Evolutionary conservation across 192 early-diverging fungal species (phyloP).

Genomic region (Umbelopsis ramanniana): DNA sequence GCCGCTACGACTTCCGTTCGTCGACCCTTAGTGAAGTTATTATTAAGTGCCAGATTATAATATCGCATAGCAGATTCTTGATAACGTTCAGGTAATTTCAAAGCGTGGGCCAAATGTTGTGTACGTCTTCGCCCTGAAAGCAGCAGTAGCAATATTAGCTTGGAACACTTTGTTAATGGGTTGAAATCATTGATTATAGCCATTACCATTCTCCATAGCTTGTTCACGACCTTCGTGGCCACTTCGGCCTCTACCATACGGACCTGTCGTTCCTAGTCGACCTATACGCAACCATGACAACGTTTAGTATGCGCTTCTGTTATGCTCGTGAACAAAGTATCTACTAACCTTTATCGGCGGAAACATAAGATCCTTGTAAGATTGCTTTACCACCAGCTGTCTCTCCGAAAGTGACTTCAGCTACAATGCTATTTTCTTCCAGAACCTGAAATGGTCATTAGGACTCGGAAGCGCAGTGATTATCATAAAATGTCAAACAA

Average conservation of each 20-base stretch:
- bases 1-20: conserved; percentile 76
- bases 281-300: not conserved
- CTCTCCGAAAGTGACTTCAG: conserved; percentile 92
- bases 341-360: conserved; percentile 58
- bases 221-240: conserved; percentile 72
- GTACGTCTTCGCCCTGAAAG: conserved; percentile 73
- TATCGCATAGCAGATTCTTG: conserved; percentile 83
- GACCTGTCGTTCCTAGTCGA: conserved; percentile 29
- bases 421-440: conserved; percentile 92
- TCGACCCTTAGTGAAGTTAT: conserved; percentile 85
- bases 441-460: conserved; percentile 62
- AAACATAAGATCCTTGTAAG: conserved; percentile 74
- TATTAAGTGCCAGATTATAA: conserved; percentile 82
- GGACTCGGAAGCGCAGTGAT: not conserved
- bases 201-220: conserved; percentile 60
- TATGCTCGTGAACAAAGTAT: too few species aligned
- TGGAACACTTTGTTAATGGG: not conserved
- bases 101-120: conserved; percentile 69
- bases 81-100: conserved; percentile 75
- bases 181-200: not conserved
- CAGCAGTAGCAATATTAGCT: not conserved
- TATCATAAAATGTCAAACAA: not conserved
- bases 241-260: conserved; percentile 47
- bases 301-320: too few species aligned
- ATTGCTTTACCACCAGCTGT: conserved; percentile 82